Evolutionary conservation across 371 early-diverging fungal species (phyloP), one percentile per base, ranked within the genome.

Genomic region (Nematocida sp.): DNA sequence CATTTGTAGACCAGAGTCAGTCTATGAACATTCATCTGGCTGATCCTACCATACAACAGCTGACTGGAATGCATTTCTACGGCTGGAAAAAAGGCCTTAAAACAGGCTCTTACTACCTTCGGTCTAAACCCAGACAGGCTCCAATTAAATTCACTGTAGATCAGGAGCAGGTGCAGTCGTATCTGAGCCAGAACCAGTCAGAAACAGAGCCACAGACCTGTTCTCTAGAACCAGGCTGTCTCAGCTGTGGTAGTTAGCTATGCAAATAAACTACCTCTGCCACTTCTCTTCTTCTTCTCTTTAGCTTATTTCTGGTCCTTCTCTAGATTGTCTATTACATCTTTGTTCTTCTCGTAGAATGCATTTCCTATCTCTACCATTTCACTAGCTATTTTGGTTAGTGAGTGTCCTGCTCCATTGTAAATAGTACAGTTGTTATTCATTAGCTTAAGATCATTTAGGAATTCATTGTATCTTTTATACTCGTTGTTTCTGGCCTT

Each of bases 21-120:
- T 93, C 93, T 15, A 87, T 98, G 75, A 98, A 98, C 85, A 89
- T 98, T 45, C 94, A 93, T 83, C 85, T 94, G 74, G 90, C 90
- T 43, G 89, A 90, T 45, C 90, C 95, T 2, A 91, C 87, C 76
- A 92, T 87, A 84, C 89, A 88, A 61, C 89, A 91, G 79, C 84
- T 95, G 63, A 94, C 95, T 0, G 88, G 89, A 23, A 96, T 98
- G 97, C 97, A 96, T 82, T 96, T 98, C 81, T 94, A 95, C 83
- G 96, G 94, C 13, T 96, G 94, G 93, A 90, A 90, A 85, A 89
- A 88, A 82, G 96, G 96, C 1, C 86, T 98, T 47, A 98, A 98
- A 88, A 98, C 99, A 7, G 99, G 98, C 74, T 94, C 95, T 94
- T 98, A 98, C 85, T 98, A 98, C 80, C 85, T 98, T 53, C 89